Percentiles rank a stretch among this genome's conserved stretches.
phyloP scores from a whole-genome alignment of 805 yeast species.

The Candida ortonii region DNA sequence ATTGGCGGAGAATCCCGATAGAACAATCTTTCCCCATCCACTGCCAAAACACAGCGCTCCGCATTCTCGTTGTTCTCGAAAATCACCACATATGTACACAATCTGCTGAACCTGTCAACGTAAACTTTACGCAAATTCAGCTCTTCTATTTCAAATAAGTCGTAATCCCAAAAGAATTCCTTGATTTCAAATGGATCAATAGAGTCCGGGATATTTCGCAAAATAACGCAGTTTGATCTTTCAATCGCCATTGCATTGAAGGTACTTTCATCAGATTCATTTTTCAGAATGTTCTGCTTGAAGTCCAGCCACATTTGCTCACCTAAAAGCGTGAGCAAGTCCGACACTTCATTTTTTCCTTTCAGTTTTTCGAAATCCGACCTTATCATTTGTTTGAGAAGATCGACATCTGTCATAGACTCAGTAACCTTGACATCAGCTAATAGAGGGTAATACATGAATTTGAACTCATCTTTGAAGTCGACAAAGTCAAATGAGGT shows the following conservation, averaged over 20 bases:
- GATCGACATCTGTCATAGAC: conserved; percentile 4
- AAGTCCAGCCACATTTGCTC: conserved; percentile 13
- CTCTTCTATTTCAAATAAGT: conserved; percentile 33
- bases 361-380: conserved; percentile 6
- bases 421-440: conserved; percentile 18
- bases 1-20: conserved; percentile 27
- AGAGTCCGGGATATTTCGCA: conserved; percentile 47
- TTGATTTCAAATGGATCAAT: conserved; percentile 36
- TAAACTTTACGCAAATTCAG: conserved; percentile 14
- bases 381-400: conserved; percentile 2
- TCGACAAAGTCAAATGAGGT: conserved; percentile 45
- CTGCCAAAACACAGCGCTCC: conserved; percentile 46
- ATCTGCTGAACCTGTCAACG: conserved; percentile 8
- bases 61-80: conserved; percentile 49
- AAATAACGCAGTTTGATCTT: conserved; percentile 36
- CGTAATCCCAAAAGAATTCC: conserved; percentile 48
- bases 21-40: conserved; percentile 44
- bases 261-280: not conserved
- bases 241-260: conserved; percentile 12
- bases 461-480: conserved; percentile 22
- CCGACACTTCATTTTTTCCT: conserved; percentile 4
- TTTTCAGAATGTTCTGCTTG: not conserved
- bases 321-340: conserved; percentile 5
- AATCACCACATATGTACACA: conserved; percentile 36
- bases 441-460: conserved; percentile 21